A percentile compares a stretch with the other conserved stretches of the same genome.
Evolutionary conservation across 345 rosid species (phyloP).

Genomic region (Melastoma malabathricum): DNA sequence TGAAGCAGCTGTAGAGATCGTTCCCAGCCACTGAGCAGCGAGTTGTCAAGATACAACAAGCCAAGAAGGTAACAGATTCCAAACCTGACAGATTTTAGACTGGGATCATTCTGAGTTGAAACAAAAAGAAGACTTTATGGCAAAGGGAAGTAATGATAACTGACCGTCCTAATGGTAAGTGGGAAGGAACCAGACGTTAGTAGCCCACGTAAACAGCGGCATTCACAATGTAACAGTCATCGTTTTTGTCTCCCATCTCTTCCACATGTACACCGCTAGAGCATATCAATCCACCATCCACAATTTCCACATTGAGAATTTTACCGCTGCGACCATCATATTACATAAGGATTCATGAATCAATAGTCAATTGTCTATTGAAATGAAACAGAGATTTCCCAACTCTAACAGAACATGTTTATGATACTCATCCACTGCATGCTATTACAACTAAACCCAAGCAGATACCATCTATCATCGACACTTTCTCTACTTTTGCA

Average conservation of each 20-base stretch:
- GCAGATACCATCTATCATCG: too few relatives aligned
- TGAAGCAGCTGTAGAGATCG: not conserved
- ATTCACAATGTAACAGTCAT: constrained; percentile 80
- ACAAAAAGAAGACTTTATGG: not conserved
- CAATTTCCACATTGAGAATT: constrained; percentile 57
- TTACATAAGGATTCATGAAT: not conserved
- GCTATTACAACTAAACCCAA: too few relatives aligned
- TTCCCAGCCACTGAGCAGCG: not conserved
- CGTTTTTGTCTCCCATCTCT: constrained; percentile 87
- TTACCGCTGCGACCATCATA: constrained; percentile 30
- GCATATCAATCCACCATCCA: constrained; percentile 81
- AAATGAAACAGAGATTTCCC: too few relatives aligned
- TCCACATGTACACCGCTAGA: constrained; percentile 70
- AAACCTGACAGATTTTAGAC: too few relatives aligned
- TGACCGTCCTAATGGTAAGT: constrained; percentile 13
- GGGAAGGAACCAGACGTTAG: constrained; percentile 14
- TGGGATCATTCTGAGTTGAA: not conserved
- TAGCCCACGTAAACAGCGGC: constrained; percentile 80
- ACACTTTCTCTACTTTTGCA: too few relatives aligned
- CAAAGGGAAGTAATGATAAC: constrained; percentile 1
- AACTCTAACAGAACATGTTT: too few relatives aligned
- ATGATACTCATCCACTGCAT: not conserved
- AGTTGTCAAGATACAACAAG: not conserved
- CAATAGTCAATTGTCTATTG: too few relatives aligned
- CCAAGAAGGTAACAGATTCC: not conserved